Conservation (phyloP, 2,329 filamentous ascomycete species). For the Berkeleyomyces rouxiae region DNA sequence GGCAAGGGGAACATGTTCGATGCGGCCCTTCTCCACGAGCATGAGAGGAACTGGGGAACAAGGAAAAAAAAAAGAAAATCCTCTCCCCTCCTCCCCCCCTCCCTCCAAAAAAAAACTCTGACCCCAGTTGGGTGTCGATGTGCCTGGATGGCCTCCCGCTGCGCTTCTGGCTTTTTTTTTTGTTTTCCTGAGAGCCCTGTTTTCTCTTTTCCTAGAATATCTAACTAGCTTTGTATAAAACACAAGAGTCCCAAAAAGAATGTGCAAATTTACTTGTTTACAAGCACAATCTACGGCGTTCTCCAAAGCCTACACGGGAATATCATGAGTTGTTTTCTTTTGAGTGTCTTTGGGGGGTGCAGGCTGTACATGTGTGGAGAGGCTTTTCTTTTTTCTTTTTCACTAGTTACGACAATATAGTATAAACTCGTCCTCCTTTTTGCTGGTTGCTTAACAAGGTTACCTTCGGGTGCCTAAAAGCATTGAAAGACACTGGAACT, state of each 20-base stretch:
- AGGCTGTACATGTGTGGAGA: background rate
- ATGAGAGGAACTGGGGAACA: too few relatives aligned
- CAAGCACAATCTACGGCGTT: background rate
- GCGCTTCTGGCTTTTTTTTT: background rate
- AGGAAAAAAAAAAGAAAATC: too few relatives aligned
- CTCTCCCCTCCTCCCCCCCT: too few relatives aligned
- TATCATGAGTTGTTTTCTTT: too few relatives aligned
- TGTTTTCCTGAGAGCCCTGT: background rate
- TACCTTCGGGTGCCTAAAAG: background rate
- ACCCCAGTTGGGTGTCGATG: background rate
- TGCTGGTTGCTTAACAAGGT: background rate
- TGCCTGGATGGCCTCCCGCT: background rate
- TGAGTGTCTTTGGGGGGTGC: too few relatives aligned
- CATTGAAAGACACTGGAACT: background rate
- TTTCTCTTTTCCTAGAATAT: background rate
- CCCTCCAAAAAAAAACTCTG: background rate
- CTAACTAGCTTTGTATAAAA: background rate
- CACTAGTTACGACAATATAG: too few relatives aligned
- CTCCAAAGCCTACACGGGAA: background rate
- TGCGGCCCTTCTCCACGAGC: too few relatives aligned
- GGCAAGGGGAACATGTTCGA: too few relatives aligned
- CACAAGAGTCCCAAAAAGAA: too few relatives aligned
- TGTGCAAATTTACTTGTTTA: background rate
- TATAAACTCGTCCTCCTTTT: background rate
- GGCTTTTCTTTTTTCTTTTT: background rate